Evolutionary conservation across 345 rosid genomes (phyloP).

Genomic region (Passiflora organensis): DNA sequence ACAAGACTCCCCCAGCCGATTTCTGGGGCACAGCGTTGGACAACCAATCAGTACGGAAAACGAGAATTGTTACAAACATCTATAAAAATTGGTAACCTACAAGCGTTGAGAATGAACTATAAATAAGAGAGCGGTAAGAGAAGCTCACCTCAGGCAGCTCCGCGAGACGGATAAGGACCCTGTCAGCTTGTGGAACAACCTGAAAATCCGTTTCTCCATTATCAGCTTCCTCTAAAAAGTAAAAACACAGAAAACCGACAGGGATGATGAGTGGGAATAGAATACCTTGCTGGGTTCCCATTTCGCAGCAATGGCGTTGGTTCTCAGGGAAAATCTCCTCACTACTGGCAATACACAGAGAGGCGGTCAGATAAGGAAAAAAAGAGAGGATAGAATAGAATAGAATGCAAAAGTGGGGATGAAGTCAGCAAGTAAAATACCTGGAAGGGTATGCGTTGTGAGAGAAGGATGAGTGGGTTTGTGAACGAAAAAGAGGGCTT

Average conservation of each 20-base stretch:
- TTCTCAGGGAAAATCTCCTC: constrained; percentile 41
- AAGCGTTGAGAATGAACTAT: too few relatives aligned
- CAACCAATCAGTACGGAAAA: constrained; percentile 4
- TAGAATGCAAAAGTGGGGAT: too few relatives aligned
- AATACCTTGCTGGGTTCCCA: constrained; percentile 84
- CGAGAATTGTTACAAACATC: too few relatives aligned
- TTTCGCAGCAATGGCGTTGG: constrained; percentile 58
- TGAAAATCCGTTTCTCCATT: constrained; percentile 19
- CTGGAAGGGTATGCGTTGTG: constrained; percentile 25
- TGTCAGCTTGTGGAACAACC: constrained; percentile 95
- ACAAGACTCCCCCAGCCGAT: constrained; percentile 83
- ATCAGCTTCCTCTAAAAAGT: not conserved
- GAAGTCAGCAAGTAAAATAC: too few relatives aligned
- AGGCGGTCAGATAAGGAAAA: not conserved
- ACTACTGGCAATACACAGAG: constrained; percentile 25
- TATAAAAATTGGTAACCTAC: too few relatives aligned
- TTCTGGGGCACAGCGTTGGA: constrained; percentile 38
- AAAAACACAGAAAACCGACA: not conserved
- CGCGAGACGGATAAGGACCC: constrained; percentile 84
- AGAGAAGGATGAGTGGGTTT: constrained; percentile 23
- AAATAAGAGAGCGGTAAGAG: not conserved
- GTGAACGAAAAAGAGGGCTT: constrained; percentile 19
- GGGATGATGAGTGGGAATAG: not conserved
- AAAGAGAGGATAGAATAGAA: not conserved
- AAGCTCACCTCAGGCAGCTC: constrained; percentile 58